These are phyloP conservation scores for Cyphellophora attinorum DNA, from an alignment of 2,329 filamentous ascomycete species.

Conservation along the genomic window DNA sequence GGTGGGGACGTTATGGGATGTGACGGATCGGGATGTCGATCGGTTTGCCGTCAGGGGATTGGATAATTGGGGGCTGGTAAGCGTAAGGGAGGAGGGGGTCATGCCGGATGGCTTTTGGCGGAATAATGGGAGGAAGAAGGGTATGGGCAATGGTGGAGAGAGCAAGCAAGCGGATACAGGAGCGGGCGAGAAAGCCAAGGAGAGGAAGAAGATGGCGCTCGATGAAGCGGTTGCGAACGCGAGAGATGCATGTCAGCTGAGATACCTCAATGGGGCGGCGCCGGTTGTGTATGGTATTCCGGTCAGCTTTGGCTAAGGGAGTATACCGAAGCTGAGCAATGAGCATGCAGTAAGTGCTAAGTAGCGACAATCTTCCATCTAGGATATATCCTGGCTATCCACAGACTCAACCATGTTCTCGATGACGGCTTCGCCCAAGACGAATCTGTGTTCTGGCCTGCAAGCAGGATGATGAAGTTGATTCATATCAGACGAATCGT, in stretches of 20 bases:
- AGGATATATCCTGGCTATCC: too few species aligned
- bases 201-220: slow-evolving; percentile 42
- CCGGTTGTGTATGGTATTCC: slow-evolving; percentile 93
- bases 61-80: slow-evolving; percentile 75
- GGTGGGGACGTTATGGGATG: slow-evolving; percentile 92
- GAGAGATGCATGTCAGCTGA: slow-evolving; percentile 70
- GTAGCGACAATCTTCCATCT: too few species aligned
- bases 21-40: slow-evolving; percentile 95
- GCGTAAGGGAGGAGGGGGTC: slow-evolving; percentile 24
- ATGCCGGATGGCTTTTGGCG: slow-evolving; percentile 17
- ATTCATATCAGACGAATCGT: too few species aligned
- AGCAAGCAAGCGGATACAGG: slow-evolving; percentile 25
- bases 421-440: too few species aligned
- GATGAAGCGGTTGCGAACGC: slow-evolving; percentile 74
- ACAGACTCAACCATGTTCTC: too few species aligned
- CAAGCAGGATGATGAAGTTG: too few species aligned
- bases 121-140: slow-evolving; percentile 22
- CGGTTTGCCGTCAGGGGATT: slow-evolving; percentile 72
- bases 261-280: slow-evolving; percentile 86
- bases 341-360: too few species aligned
- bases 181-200: slow-evolving; percentile 19
- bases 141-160: slow-evolving; percentile 21
- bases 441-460: too few species aligned
- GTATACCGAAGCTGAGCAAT: neutral
- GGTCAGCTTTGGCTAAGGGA: slow-evolving; percentile 59